phyloP scores from a whole-genome alignment of 1,284 basidiomycete genomes.

The Heterobasidion parviporum region DNA sequence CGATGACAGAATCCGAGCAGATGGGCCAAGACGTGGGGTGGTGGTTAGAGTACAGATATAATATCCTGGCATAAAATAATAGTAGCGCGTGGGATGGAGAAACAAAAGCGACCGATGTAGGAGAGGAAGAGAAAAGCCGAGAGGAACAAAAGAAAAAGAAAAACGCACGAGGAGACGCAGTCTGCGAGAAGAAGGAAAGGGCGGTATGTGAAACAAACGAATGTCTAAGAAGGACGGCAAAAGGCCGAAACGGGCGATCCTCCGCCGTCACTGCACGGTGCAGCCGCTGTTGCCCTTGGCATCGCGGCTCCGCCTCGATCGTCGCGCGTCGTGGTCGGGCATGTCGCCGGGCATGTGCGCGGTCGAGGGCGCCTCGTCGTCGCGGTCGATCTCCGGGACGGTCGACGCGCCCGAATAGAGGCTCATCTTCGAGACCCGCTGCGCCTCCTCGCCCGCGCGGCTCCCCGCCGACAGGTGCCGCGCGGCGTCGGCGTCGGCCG shows the following conservation, averaged over 20 bases:
- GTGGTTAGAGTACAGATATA: background rate
- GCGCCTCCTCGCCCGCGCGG: background rate
- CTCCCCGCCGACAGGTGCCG: background rate
- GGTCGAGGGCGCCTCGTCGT: background rate
- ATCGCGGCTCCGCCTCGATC: slow-evolving; percentile 5
- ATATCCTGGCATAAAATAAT: slow-evolving; percentile 3
- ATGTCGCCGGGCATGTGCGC: background rate
- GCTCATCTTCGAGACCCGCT: slow-evolving; percentile 1
- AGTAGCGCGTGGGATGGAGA: background rate
- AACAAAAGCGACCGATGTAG: background rate
- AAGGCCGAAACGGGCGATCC: background rate
- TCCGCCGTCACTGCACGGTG: slow-evolving; percentile 7
- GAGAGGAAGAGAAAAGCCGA: background rate
- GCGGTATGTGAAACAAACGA: no score
- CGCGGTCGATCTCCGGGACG: background rate
- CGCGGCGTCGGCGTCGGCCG: background rate
- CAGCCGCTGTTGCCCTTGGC: slow-evolving; percentile 5
- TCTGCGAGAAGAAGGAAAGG: no score
- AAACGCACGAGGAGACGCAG: background rate
- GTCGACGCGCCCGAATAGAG: slow-evolving; percentile 6
- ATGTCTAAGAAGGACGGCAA: background rate
- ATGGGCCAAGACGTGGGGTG: no score
- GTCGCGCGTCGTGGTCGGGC: background rate
- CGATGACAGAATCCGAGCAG: no score
- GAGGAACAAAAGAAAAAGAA: background rate